Conservation (phyloP, 1,284 basidiomycete species). For the Trametes versicolor region DNA sequence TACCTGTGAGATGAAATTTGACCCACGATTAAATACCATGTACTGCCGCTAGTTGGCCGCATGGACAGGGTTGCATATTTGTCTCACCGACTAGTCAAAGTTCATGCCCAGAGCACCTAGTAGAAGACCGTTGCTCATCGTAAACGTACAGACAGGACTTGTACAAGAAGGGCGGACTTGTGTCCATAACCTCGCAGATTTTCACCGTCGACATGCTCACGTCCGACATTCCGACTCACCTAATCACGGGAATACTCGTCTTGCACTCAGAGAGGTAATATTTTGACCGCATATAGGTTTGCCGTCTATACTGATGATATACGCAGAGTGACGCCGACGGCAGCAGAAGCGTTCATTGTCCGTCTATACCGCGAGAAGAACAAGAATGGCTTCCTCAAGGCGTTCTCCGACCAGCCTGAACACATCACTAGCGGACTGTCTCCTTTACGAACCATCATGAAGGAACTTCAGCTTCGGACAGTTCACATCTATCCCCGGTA, state of each 20-base stretch:
- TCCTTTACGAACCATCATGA: conserved; percentile 92
- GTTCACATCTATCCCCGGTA: conserved; percentile 95
- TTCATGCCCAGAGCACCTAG: too few species aligned
- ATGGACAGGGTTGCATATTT: too few species aligned
- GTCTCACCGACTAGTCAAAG: too few species aligned
- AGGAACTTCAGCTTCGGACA: conserved; percentile 88
- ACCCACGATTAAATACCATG: too few species aligned
- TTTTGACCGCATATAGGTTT: conserved; percentile 9
- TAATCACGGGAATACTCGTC: conserved; percentile 94
- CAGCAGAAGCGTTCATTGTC: conserved; percentile 91
- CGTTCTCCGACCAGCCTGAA: conserved; percentile 97
- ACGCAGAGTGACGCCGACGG: conserved; percentile 82
- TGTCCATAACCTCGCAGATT: conserved; percentile 95
- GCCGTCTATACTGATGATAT: background rate
- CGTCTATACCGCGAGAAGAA: conserved; percentile 91
- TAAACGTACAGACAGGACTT: conserved; percentile 74
- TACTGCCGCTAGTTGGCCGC: too few species aligned
- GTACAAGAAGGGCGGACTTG: conserved; percentile 88
- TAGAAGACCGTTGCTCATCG: conserved; percentile 12
- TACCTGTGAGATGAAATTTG: too few species aligned
- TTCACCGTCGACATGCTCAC: conserved; percentile 96
- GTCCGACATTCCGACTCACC: conserved; percentile 82
- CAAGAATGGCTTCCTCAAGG: conserved; percentile 91
- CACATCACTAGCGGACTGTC: conserved; percentile 92
- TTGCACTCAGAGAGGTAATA: conserved; percentile 89